These are phyloP conservation scores for Arabidopsis hybrid DNA, from an alignment of 441 rosid species.

Conservation along the genomic window DNA sequence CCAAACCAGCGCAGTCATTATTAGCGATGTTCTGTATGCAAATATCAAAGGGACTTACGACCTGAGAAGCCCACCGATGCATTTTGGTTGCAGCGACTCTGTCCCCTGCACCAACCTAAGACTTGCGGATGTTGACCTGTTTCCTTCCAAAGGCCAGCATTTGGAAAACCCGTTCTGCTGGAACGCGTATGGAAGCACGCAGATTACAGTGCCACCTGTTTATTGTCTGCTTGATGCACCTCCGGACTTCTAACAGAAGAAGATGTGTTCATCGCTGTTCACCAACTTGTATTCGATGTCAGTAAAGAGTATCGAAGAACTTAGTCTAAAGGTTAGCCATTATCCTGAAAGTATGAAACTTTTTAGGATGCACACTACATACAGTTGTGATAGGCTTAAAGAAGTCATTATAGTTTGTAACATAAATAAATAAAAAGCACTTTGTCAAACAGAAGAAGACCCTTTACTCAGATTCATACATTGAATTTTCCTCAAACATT, in stretches of 20 bases:
- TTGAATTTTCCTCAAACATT: background rate
- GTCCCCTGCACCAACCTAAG: slow-evolving; percentile 76
- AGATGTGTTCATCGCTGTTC: slow-evolving; percentile 40
- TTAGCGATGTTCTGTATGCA: slow-evolving; percentile 58
- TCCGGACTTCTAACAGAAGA: slow-evolving; percentile 44
- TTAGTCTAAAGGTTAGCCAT: slow-evolving; percentile 16
- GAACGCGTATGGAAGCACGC: slow-evolving; percentile 71
- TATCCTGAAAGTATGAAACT: slow-evolving; percentile 1
- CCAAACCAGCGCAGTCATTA: slow-evolving; percentile 70
- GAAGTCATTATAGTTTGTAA: slow-evolving; percentile 24
- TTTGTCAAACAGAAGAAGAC: slow-evolving; percentile 1
- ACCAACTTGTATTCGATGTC: slow-evolving; percentile 1
- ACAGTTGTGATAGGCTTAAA: slow-evolving; percentile 6
- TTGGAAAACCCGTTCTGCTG: slow-evolving; percentile 67
- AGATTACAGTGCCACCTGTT: slow-evolving; percentile 65
- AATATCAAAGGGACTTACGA: slow-evolving; percentile 74
- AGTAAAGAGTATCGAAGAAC: slow-evolving; percentile 4
- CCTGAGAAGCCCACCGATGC: slow-evolving; percentile 69
- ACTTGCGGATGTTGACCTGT: slow-evolving; percentile 61
- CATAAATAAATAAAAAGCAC: slow-evolving; percentile 4
- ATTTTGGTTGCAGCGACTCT: slow-evolving; percentile 78
- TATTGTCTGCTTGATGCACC: slow-evolving; percentile 64
- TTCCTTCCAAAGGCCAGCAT: slow-evolving; percentile 57
- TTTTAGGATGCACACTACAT: slow-evolving; percentile 23
- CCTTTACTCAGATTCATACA: background rate